Evolutionary conservation across 768 basidiomycete genomes (phyloP), one percentile per base, ranked within the genome.

Genomic region (Clathrus columnatus): DNA sequence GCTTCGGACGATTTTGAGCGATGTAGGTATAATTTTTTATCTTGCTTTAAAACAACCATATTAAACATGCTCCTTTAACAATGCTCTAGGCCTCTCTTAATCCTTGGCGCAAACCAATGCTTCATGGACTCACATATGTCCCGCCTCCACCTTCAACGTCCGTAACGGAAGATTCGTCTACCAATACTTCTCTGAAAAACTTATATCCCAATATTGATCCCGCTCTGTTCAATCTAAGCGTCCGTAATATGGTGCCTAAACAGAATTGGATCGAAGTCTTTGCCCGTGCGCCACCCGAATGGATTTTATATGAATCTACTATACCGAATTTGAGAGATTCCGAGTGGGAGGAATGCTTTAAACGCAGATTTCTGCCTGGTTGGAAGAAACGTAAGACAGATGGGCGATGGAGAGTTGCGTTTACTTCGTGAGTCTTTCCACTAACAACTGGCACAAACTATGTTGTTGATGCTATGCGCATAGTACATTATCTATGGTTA

Each of bases 201-300:
- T 7, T 16, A 16, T 16, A 32, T 16, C 30, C 7, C 7, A 32
- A 32, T 32, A 16, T 32, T 60, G 80, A 82, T 52, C 64, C 65
- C 6, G 66, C 71, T 24, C 65, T 90, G 50, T 75, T 70, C 58
- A 77, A 82, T 59, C 75, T 91, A 23, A 79, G 83, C 61, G 76
- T 85, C 28, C 80, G 80, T 28, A 69, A 70, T 29, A 80, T 70
- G 30, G 83, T 90, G 0, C 87, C 88, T 4, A 74, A 84, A 46
- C 81, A 84, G 52, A 91, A 90, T 63, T 91, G 85, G 84, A 75
- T 91, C 49, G 84, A 87, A 54, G 82, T 90, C 29, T 65, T 89
- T 49, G 75, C 77, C n/a, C 67, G 81, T 16, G 88, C 83, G 11
- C 68, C 70, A 26, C 74, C 87, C 0, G 63, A 72, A 4, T 87